phyloP scores from a whole-genome alignment of 441 rosid species.

The Rhodomyrtus psidioides region DNA sequence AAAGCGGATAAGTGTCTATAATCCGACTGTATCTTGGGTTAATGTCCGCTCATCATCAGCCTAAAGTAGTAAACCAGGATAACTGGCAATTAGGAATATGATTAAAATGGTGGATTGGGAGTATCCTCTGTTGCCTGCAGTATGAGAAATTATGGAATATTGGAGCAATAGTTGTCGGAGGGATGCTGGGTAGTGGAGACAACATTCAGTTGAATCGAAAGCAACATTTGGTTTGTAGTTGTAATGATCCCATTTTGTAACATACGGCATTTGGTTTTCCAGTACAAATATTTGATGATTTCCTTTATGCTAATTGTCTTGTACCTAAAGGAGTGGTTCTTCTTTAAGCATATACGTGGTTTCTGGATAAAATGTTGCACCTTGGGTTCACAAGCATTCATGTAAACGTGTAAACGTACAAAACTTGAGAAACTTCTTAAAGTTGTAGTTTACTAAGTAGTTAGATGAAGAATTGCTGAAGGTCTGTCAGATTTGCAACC shows the following conservation, averaged over 20 bases:
- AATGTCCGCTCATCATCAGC: background rate
- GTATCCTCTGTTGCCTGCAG: background rate
- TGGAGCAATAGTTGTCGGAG: background rate
- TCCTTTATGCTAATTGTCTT: background rate
- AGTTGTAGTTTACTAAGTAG: background rate
- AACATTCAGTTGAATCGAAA: background rate
- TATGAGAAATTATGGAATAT: background rate
- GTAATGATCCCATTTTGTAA: background rate
- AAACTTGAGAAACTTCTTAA: background rate
- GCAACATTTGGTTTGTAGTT: background rate
- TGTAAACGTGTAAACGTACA: background rate
- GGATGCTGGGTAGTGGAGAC: background rate
- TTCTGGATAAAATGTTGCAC: background rate
- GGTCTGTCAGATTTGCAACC: background rate
- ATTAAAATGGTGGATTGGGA: background rate
- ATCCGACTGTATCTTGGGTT: background rate
- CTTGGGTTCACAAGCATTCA: background rate
- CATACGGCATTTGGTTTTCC: background rate
- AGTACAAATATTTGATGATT: background rate
- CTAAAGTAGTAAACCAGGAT: background rate
- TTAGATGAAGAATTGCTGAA: background rate
- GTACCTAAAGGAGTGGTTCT: background rate
- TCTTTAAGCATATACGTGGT: background rate
- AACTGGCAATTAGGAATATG: background rate
- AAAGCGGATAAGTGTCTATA: background rate